Percentiles rank a stretch among this genome's conserved stretches.
Conservation (phyloP, 441 rosid genomes). For the Cnidoscolus chayamansa region DNA sequence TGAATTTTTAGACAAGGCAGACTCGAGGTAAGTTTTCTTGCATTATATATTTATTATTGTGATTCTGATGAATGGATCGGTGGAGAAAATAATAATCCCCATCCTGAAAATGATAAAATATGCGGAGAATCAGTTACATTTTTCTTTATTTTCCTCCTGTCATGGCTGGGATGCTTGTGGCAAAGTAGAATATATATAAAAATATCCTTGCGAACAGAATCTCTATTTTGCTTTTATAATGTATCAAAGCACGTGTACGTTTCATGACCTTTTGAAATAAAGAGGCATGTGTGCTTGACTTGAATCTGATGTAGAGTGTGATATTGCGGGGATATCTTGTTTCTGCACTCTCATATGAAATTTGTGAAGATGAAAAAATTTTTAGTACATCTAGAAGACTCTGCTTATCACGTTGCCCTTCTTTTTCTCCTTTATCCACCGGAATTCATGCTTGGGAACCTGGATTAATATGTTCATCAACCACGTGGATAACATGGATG, state of each 20-base stretch:
- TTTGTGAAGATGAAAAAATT: neutral
- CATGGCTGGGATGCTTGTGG: too few relatives aligned
- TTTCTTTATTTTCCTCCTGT: too few relatives aligned
- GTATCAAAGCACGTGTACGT: neutral
- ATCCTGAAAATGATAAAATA: too few relatives aligned
- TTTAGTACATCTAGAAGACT: neutral
- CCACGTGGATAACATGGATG: neutral
- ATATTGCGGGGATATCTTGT: neutral
- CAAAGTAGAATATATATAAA: too few relatives aligned
- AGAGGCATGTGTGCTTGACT: neutral
- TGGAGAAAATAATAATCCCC: too few relatives aligned
- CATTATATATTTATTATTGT: too few relatives aligned
- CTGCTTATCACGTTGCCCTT: neutral
- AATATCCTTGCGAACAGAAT: too few relatives aligned
- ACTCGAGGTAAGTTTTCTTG: slow-evolving; percentile 44
- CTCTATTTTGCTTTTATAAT: neutral
- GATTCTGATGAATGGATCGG: too few relatives aligned
- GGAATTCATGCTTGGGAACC: neutral
- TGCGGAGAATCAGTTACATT: too few relatives aligned
- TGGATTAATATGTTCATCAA: neutral
- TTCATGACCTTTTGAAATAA: neutral
- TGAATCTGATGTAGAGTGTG: neutral
- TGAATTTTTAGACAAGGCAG: slow-evolving; percentile 84
- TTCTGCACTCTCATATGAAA: neutral
- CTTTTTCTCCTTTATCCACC: neutral